Evolutionary conservation across 306 rosid species (phyloP).

Genomic region (Quercus variabilis): DNA sequence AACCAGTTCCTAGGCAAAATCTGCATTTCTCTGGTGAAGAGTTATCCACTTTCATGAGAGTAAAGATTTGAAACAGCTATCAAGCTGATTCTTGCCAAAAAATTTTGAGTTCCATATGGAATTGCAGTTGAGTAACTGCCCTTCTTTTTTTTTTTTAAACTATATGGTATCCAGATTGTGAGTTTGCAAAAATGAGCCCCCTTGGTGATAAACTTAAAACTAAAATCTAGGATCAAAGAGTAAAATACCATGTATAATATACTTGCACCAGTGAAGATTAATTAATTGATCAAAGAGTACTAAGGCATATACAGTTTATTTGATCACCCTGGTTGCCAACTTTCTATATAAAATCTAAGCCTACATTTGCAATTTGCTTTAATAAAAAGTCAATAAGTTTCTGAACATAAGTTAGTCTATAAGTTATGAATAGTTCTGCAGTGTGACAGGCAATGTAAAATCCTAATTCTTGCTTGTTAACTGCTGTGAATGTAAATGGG

Average conservation of each 20-base stretch:
- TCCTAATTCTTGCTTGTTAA: too few relatives aligned
- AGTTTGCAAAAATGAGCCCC: not conserved
- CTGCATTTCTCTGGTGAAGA: slow-evolving; percentile 74
- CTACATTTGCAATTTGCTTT: too few relatives aligned
- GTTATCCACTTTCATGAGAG: slow-evolving; percentile 13
- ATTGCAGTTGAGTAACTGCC: not conserved
- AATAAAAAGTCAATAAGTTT: too few relatives aligned
- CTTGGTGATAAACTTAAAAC: not conserved
- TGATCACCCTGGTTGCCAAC: not conserved
- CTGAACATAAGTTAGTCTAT: too few relatives aligned
- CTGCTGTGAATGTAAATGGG: too few relatives aligned
- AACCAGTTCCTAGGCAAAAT: slow-evolving; percentile 78
- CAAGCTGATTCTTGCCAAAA: not conserved
- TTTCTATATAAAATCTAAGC: not conserved
- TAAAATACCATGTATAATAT: too few relatives aligned
- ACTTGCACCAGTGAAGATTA: not conserved
- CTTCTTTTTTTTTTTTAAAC: not conserved
- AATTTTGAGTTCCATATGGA: not conserved
- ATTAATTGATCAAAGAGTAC: not conserved
- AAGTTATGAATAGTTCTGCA: too few relatives aligned
- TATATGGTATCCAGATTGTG: not conserved
- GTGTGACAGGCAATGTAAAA: too few relatives aligned
- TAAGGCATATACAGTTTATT: not conserved
- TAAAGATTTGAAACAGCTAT: slow-evolving; percentile 1
- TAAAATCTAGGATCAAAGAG: not conserved